Conservation (phyloP, 148 eudicot genomes). For the Diospyros kaki region DNA sequence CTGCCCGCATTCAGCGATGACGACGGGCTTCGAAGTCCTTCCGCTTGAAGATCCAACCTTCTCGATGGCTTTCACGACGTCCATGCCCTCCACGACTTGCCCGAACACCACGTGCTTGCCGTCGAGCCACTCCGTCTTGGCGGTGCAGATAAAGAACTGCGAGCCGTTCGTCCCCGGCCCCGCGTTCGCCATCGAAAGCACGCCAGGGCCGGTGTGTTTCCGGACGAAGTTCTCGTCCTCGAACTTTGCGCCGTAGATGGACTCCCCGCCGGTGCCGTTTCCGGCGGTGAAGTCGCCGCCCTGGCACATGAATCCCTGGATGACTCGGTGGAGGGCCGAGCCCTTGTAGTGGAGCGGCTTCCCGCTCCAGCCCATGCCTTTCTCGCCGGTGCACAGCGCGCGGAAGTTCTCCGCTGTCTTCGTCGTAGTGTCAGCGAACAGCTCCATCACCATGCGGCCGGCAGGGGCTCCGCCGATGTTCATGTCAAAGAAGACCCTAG, state of each 20-base stretch:
- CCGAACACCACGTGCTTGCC: conserved; percentile 41
- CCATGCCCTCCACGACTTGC: conserved; percentile 38
- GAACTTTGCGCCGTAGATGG: conserved; percentile 34
- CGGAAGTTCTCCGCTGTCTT: conserved; percentile 40
- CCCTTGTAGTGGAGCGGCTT: conserved; percentile 39
- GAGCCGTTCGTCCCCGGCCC: conserved; percentile 34
- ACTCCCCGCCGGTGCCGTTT: conserved; percentile 42
- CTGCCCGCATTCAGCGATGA: conserved; percentile 33
- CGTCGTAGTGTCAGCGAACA: conserved; percentile 29
- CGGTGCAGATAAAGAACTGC: conserved; percentile 37
- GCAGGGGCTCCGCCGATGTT: conserved; percentile 21
- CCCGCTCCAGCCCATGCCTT: conserved; percentile 27
- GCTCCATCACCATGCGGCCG: conserved; percentile 37
- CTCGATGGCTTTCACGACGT: conserved; percentile 25
- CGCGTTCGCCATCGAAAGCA: conserved; percentile 38
- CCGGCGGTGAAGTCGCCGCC: conserved; percentile 44
- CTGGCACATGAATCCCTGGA: conserved; percentile 41
- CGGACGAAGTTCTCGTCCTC: conserved; percentile 37
- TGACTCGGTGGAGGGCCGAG: conserved; percentile 33
- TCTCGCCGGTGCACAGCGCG: conserved; percentile 42
- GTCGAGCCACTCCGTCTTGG: conserved; percentile 31
- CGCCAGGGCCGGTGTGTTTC: conserved; percentile 35
- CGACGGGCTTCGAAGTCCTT: conserved; percentile 23
- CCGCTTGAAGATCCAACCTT: conserved; percentile 28
- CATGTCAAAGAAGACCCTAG: conserved; percentile 36